Evolutionary conservation across 768 basidiomycete genomes (phyloP), one percentile per base, ranked within the genome.

Genomic region (Boletus coccyginus): DNA sequence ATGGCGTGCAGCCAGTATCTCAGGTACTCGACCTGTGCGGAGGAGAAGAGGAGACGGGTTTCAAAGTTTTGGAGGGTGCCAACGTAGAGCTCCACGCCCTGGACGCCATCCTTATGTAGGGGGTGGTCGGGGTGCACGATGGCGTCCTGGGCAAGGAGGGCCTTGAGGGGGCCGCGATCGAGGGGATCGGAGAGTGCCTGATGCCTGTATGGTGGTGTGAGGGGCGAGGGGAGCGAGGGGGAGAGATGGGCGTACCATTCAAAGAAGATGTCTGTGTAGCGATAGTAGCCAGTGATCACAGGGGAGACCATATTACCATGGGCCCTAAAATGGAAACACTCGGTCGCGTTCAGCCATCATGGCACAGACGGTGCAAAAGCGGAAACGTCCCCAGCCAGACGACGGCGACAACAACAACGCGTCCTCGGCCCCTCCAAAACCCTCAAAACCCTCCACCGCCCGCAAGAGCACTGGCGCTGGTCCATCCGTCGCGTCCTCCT

Each of bases 181-280:
- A 80, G 80, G n/a, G 71, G 74, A 67, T 82, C 75, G n/a, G 82
- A 80, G 13, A 88, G 71, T 0, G 73, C 78, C 52, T 78, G 71
- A 47, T 78, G 70, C 89, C 90, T 91, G 40, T 5, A 9, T 3
- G 7, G 6, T 21, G 32, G 4, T 27, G 59, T 44, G 35, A 52
- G 61, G 10, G 43, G 21, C 19, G 49, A 29, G 16, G 9, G 5
- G n/a, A 45, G 40, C 21, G 50, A 49, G 2, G 52, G 44, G 1
- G 55, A 13, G 39, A 7, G 29, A 5, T 8, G 52, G n/a, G 21
- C 64, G 61, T 63, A 87, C 90, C 87, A 92, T 68, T 91, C 86
- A 54, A 85, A 92, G 81, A 84, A 87, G 50, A 94, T 86, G 70
- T 94, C 92, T 0, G 90, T 90, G 67, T 88, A 93, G 50, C 92